Evolutionary conservation across 352 stramenopile species (phyloP).

Genomic region (Phytophthora pistaciae): DNA sequence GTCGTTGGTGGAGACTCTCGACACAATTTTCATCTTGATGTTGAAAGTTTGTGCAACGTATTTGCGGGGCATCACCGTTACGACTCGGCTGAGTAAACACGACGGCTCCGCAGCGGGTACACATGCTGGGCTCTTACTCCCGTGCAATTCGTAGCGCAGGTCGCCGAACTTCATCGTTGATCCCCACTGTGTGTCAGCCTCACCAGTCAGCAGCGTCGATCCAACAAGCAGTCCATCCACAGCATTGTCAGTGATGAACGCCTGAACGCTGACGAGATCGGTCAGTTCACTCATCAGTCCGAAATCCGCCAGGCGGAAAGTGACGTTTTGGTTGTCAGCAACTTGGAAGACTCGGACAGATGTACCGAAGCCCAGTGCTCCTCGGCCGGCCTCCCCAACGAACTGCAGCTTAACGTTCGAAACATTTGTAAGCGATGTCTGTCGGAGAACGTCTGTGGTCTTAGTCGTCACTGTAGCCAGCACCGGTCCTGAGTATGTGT

Average conservation of each 20-base stretch:
- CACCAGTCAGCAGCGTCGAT: conserved; percentile 12
- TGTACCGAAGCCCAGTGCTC: conserved; percentile 24
- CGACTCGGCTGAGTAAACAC: conserved; percentile 25
- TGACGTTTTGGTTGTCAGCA: conserved; percentile 51
- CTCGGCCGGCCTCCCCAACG: conserved; percentile 30
- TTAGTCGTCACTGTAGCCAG: conserved; percentile 21
- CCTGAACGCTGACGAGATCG: conserved; percentile 36
- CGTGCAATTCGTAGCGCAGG: conserved; percentile 26
- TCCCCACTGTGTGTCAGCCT: conserved; percentile 19
- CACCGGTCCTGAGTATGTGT: conserved; percentile 26
- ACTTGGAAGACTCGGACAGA: conserved; percentile 40
- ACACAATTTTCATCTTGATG: conserved; percentile 40
- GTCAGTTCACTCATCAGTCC: conserved; percentile 33
- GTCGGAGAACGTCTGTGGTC: conserved; percentile 30
- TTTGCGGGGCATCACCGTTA: conserved; percentile 44
- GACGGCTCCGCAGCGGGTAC: conserved; percentile 14
- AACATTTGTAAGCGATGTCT: conserved; percentile 12
- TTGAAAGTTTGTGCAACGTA: conserved; percentile 54
- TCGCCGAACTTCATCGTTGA: conserved; percentile 15
- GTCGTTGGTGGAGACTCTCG: conserved; percentile 25
- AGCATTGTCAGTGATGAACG: conserved; percentile 12
- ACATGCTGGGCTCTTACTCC: conserved; percentile 16
- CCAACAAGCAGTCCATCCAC: conserved; percentile 32
- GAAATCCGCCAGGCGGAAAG: conserved; percentile 41
- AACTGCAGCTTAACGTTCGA: conserved; percentile 25